A percentile compares a stretch with the other conserved stretches of the same genome.
Conservation (phyloP, 78 protist species). For the Paulinella micropora region DNA sequence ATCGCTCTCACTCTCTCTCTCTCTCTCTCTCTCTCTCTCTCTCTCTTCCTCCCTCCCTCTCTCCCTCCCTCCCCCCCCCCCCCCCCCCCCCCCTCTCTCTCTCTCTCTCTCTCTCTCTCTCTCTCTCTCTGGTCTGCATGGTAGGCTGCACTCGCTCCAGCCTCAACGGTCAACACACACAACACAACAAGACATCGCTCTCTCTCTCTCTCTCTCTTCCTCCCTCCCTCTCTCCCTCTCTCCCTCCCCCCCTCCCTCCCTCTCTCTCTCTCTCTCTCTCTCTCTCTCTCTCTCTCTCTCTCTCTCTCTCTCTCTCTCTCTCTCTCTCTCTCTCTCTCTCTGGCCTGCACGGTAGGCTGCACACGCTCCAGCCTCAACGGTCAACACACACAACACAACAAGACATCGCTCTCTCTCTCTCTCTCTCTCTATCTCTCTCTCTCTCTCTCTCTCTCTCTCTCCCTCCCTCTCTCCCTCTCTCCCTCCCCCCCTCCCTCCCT, state of each 20-base stretch:
- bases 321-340: background rate
- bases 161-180: constrained; percentile 12
- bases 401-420: background rate
- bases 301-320: too few relatives aligned
- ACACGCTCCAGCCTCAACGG: constrained; percentile 44
- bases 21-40: background rate
- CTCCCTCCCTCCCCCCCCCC: background rate
- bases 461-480: background rate
- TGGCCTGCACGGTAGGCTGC: constrained; percentile 52
- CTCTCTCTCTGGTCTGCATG: too few relatives aligned
- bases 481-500: too few relatives aligned
- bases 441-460: background rate
- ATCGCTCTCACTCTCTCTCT: background rate
- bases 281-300: too few relatives aligned
- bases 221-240: too few relatives aligned
- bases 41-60: background rate
- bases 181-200: background rate
- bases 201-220: too few relatives aligned
- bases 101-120: too few relatives aligned
- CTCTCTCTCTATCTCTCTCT: background rate
- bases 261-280: too few relatives aligned
- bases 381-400: background rate
- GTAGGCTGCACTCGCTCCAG: too few relatives aligned
- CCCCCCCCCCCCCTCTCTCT: too few relatives aligned
- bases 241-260: too few relatives aligned